phyloP scores from a whole-genome alignment of 805 yeast genomes.

The Spathaspora hagerdaliae region DNA sequence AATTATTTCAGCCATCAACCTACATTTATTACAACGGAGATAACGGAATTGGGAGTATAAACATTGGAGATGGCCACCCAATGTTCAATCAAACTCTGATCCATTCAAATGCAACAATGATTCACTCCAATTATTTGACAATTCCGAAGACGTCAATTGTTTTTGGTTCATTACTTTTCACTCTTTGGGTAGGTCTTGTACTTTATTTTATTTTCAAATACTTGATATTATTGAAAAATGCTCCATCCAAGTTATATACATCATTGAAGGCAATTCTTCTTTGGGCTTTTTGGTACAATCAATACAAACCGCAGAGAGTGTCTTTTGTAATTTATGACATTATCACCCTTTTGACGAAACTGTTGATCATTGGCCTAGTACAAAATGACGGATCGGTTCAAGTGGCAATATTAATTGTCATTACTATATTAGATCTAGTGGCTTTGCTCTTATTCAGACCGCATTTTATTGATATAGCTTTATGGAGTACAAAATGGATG shows the following conservation, averaged over 20 bases:
- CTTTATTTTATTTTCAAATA: constrained; percentile 24
- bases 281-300: constrained; percentile 45
- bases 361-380: constrained; percentile 41
- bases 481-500: constrained; percentile 29
- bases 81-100: not conserved
- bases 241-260: constrained; percentile 37
- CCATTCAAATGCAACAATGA: not conserved
- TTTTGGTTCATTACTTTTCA: constrained; percentile 27
- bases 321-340: constrained; percentile 36
- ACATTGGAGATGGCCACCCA: not conserved
- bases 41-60: not conserved
- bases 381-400: constrained; percentile 45
- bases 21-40: not conserved
- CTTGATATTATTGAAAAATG: constrained; percentile 17
- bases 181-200: constrained; percentile 17
- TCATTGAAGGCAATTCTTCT: constrained; percentile 43
- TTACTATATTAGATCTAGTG: constrained; percentile 28
- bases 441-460: constrained; percentile 23
- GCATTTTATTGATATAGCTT: constrained; percentile 20
- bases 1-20: constrained; percentile 4
- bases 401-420: constrained; percentile 30
- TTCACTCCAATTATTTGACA: not conserved
- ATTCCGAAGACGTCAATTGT: constrained; percentile 19
- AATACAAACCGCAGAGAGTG: constrained; percentile 40
- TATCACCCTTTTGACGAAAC: constrained; percentile 26